phyloP scores from a whole-genome alignment of 1,139 yeast species.

The Schwanniomyces etchellsii region DNA sequence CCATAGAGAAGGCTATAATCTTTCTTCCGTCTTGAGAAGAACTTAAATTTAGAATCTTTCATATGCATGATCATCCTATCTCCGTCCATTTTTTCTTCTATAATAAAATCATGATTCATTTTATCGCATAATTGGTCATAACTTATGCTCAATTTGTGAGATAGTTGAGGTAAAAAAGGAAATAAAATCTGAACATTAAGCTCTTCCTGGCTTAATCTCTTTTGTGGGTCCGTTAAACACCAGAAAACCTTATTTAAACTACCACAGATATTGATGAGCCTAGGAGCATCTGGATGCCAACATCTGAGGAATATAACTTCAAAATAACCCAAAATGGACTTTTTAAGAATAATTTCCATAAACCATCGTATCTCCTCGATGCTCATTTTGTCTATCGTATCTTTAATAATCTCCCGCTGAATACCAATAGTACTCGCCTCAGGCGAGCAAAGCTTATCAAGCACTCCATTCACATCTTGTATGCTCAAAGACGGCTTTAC shows the following conservation, averaged over 20 bases:
- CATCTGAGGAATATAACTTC: slow-evolving; percentile 55
- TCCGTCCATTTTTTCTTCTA: slow-evolving; percentile 94
- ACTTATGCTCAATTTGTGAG: slow-evolving; percentile 45
- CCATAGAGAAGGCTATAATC: slow-evolving; percentile 80
- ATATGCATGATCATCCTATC: slow-evolving; percentile 77
- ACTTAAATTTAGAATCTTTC: slow-evolving; percentile 43
- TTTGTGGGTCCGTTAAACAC: slow-evolving; percentile 46
- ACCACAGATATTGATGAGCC: slow-evolving; percentile 62
- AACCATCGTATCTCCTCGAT: slow-evolving; percentile 68
- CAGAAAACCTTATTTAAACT: slow-evolving; percentile 58
- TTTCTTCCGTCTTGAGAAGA: slow-evolving; percentile 63
- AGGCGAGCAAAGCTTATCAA: slow-evolving; percentile 36
- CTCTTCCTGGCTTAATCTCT: slow-evolving; percentile 39
- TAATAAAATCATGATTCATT: slow-evolving; percentile 48
- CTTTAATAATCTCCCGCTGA: slow-evolving; percentile 37
- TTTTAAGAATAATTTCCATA: slow-evolving; percentile 60
- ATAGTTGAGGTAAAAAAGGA: slow-evolving; percentile 71
- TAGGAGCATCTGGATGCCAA: slow-evolving; percentile 82
- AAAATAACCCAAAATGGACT: slow-evolving; percentile 50
- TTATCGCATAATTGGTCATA: slow-evolving; percentile 44
- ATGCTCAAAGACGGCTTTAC: slow-evolving; percentile 32
- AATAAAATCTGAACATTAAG: slow-evolving; percentile 40
- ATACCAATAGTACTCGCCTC: slow-evolving; percentile 34
- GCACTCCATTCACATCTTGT: slow-evolving; percentile 48
- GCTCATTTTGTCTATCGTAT: slow-evolving; percentile 51